Evolutionary conservation across 2,329 filamentous ascomycete species (phyloP), one percentile per base, ranked within the genome.

Genomic region (Monosporascus sp.): DNA sequence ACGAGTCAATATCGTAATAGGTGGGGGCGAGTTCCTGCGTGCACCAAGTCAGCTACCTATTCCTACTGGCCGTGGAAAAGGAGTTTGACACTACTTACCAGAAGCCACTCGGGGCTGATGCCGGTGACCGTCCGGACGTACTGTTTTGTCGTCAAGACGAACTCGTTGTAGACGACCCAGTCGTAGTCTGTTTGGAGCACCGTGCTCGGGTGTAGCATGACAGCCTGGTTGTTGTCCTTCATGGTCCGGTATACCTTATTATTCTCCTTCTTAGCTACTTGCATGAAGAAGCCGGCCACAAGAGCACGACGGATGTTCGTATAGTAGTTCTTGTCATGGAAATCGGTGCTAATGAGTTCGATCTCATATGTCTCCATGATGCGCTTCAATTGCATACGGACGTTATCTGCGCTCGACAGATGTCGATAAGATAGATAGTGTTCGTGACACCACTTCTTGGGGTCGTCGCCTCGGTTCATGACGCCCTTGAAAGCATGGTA

Each of bases 131-230:
- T 97, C 53, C 95, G 84, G 63, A 99, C 93, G 70, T 97, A 99
- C 74, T 97, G 96, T 81, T 99, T 97, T 50, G 89, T 94, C 1
- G 94, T 99, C 52, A 99, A 82, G 14, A 99, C 94, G 66, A 97
- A 99, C 68, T 99, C 95, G 65, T 97, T 96, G 74, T 99, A 99
- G 25, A 99, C 76, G 25, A 99, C 90, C 94, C 94, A 99, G 61
- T 99, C 94, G 61, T 86, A 90, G 54, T 97, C 92, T 54, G 90
- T 86, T 49, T 85, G 83, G 22, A 99, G 79, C 34, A 96, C 92
- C 1, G 92, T 97, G 59, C 89, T 94, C 2, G 94, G 94, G 73
- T 99, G 94, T 55, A 99, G 81, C 62, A 97, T 79, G 46, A 99
- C 94, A 47, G 83, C 88, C 74, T 97, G 93, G 65, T 97, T 89